Evolutionary conservation across 345 rosid species (phyloP).

Genomic region (Excoecaria cochinchinensis): DNA sequence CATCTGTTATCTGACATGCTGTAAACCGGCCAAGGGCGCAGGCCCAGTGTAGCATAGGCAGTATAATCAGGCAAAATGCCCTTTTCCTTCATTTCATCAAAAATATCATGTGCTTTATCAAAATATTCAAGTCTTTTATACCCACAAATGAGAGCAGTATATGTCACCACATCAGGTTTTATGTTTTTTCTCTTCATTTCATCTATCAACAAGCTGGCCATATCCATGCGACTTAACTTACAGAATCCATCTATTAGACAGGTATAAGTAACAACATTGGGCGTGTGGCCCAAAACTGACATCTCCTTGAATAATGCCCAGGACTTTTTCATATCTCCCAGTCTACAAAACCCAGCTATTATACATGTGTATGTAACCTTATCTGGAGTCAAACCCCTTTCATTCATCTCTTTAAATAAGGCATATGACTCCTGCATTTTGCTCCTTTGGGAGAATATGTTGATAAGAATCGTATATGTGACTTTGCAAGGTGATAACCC

Average conservation of each 20-base stretch:
- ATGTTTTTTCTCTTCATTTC: conserved; percentile 40
- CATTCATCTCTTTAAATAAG: conserved; percentile 41
- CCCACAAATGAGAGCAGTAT: conserved; percentile 41
- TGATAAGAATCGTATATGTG: conserved; percentile 46
- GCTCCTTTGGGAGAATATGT: conserved; percentile 27
- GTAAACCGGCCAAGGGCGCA: neutral
- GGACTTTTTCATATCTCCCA: conserved; percentile 45
- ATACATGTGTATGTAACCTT: conserved; percentile 39
- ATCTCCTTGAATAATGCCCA: conserved; percentile 33
- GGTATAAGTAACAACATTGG: conserved; percentile 49
- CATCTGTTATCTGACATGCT: neutral
- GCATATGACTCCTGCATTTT: conserved; percentile 35
- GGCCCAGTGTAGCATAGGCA: conserved; percentile 2
- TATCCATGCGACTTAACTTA: conserved; percentile 43
- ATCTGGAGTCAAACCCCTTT: conserved; percentile 43
- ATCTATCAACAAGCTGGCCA: conserved; percentile 34
- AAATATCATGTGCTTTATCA: conserved; percentile 34
- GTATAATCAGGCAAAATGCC: conserved; percentile 35
- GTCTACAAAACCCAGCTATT: conserved; percentile 45
- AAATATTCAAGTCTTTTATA: conserved; percentile 31
- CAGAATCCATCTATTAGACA: conserved; percentile 50
- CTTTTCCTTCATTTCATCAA: conserved; percentile 42
- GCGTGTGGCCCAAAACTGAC: conserved; percentile 27
- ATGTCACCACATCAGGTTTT: conserved; percentile 42
- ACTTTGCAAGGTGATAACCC: conserved; percentile 37